Base-by-base conservation (phyloP, 495 filamentous ascomycete species). In the Rostrohypoxylon terebratum region DNA sequence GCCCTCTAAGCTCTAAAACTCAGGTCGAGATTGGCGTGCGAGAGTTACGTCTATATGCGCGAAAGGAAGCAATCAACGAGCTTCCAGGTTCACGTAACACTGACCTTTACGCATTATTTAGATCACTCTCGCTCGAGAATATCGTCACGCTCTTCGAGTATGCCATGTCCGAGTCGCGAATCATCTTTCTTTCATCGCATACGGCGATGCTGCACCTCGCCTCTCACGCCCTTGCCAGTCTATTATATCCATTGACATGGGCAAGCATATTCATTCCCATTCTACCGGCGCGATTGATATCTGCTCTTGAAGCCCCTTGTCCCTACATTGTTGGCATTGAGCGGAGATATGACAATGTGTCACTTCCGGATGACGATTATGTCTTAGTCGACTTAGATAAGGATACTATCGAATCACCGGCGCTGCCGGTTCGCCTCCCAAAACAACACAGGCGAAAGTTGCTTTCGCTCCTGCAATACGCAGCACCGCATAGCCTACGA, bases 241-340 rank as follows among this genome's bases (percentile, higher is more conserved):
- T 99, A 23, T 81, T 99, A 40, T 99, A 97, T 79, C 96, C 96
- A 1, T 81, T 98, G 53, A 90, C 92, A 51, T 99, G 96, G 95
- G 86, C 91, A 16, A 94, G 94, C 71, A 93, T 98, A 45, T 92
- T 96, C 72, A 98, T 98, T 63, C 95, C 95, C 9, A 88, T 98
- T 42, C 84, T 98, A 21, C 95, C 95, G 21, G 94, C 93, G 16
- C 88, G 95, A 33, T 82, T 98, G 38, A 84, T 98, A 14, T 93
- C 94, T 62, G 94, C 93, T 7, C 85, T 98, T 18, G 95, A 98
- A 75, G 96, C 96, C 1, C 96, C 96, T 16, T 98, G 96, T 69
- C 96, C 96, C 0, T 99, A 98, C 75, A 97, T 99, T 66, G 92
- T 97, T 18, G 96, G 96, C 48, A 93, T 99, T 42, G 96, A 99